Base-by-base conservation (phyloP, 176 grass and related monocot species). In the Musa troglodytarum region DNA sequence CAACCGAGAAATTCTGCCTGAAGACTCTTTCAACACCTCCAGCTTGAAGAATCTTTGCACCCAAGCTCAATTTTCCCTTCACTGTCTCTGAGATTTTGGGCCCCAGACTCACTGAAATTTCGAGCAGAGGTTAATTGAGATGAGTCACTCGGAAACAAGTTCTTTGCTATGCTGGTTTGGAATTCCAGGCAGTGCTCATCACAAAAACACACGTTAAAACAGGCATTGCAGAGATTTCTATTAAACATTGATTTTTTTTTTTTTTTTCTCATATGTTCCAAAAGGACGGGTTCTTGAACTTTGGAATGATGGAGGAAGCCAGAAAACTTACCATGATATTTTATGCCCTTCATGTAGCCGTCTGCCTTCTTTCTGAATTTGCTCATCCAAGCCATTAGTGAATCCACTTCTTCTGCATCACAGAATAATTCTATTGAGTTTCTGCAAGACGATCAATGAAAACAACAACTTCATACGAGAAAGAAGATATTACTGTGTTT, bases 291-390 rank as follows among this genome's bases (percentile, higher is more conserved):
- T 43, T 43, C 34, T 43, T 43, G 34, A 43, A 43, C 34, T 43
- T 43, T 43, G 34, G 34, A 43, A 6, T 43, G 34, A 5, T 4
- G 34, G 34, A 43, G 34, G 34, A 43, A 43, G 34, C 34, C 34
- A 56, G 52, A 12, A 9, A 58, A 17, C n/a, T 76, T 92, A 92
- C 92, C 87, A 77, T 96, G 92, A 53, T 92, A 87, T 77, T 80
- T 80, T 71, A 96, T 84, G 25, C 92, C 89, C 13, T 88, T 82
- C 8, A 73, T 87, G 4, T 89, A 85, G n/a, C 34, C 88, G 43
- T 84, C 89, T 13, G 82, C 89, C 59, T 89, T 92, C 76, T 80
- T 86, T 56, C 89, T 69, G 49, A 80, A 63, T 43, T 79, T 84
- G 78, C 53, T 86, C 78, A 55, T 76, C 78, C 49, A 78, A 50